Conservation (phyloP, 2,329 filamentous ascomycete species). For the Podosphaera xanthii region DNA sequence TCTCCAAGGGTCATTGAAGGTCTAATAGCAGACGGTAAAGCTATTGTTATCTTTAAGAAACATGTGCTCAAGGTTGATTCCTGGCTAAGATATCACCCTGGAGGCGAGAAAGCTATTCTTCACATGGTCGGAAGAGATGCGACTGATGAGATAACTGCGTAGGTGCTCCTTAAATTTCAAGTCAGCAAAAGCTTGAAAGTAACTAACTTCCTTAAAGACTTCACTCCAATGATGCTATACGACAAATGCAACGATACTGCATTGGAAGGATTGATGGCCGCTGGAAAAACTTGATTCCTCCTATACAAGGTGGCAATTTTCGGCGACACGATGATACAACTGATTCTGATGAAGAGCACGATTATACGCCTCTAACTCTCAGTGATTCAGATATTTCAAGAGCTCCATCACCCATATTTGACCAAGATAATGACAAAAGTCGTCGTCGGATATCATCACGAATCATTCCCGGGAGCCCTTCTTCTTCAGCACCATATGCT, state of each 20-base stretch:
- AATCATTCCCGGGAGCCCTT: conserved; percentile 13
- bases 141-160: conserved; percentile 86
- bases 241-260: conserved; percentile 56
- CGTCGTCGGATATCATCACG: conserved; percentile 7
- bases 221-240: conserved; percentile 56
- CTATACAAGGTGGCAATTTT: conserved; percentile 75
- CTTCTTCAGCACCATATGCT: conserved; percentile 35
- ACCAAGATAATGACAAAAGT: conserved; percentile 7
- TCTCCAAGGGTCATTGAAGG: conserved; percentile 49
- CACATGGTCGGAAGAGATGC: conserved; percentile 91
- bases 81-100: conserved; percentile 78
- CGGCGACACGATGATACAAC: conserved; percentile 26
- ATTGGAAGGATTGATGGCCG: conserved; percentile 61
- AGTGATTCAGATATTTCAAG: conserved; percentile 10
- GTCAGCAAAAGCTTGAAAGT: background rate
- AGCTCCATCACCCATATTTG: conserved; percentile 16
- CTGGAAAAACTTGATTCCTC: conserved; percentile 77
- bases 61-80: conserved; percentile 70
- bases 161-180: conserved; percentile 18
- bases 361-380: conserved; percentile 4
- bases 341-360: conserved; percentile 18
- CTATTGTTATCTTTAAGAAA: conserved; percentile 59
- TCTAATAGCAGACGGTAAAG: conserved; percentile 59
- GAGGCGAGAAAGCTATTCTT: conserved; percentile 70
- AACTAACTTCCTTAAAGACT: conserved; percentile 27